A percentile compares a stretch with the other conserved stretches of the same genome.
Evolutionary conservation across 2,329 filamentous ascomycete species (phyloP).

Genomic region (Alternaria arbusti): DNA sequence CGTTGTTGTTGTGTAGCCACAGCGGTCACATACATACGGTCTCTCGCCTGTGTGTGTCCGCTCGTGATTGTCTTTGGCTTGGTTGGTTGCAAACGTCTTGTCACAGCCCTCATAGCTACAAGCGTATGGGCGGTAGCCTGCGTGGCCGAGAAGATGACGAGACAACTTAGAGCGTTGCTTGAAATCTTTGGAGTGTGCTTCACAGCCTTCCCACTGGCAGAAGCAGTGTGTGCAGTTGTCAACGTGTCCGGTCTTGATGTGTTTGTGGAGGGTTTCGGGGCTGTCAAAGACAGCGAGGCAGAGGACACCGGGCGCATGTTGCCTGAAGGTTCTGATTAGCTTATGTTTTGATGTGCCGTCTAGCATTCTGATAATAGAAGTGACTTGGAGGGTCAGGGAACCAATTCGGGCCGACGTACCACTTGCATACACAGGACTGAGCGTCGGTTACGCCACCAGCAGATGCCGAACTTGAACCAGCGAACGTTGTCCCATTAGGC

Average conservation of each 20-base stretch:
- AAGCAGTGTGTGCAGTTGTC: constrained; percentile 43
- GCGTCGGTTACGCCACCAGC: constrained; percentile 11
- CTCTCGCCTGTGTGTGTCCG: constrained; percentile 47
- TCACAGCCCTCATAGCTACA: constrained; percentile 44
- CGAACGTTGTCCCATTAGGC: constrained; percentile 15
- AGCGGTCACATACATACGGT: constrained; percentile 46
- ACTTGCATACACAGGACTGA: constrained; percentile 38
- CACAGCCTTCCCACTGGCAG: constrained; percentile 47
- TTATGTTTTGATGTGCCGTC: background rate
- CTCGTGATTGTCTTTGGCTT: constrained; percentile 50
- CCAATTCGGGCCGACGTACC: constrained; percentile 20
- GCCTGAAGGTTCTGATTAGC: constrained; percentile 13
- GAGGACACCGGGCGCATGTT: constrained; percentile 32
- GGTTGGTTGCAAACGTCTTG: constrained; percentile 49
- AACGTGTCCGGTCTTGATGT: constrained; percentile 45
- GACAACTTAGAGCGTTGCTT: constrained; percentile 50
- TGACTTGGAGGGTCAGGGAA: background rate
- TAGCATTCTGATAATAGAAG: background rate
- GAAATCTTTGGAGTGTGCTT: constrained; percentile 45
- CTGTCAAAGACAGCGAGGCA: constrained; percentile 39
- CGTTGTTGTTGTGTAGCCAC: constrained; percentile 48
- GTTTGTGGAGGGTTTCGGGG: constrained; percentile 41
- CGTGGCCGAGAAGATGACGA: constrained; percentile 47
- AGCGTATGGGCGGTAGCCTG: constrained; percentile 46
- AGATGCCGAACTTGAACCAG: constrained; percentile 8